A percentile compares a stretch with the other conserved stretches of the same genome.
Evolutionary conservation across 805 yeast species (phyloP).

Genomic region (Crinitomyces ghanaensis): DNA sequence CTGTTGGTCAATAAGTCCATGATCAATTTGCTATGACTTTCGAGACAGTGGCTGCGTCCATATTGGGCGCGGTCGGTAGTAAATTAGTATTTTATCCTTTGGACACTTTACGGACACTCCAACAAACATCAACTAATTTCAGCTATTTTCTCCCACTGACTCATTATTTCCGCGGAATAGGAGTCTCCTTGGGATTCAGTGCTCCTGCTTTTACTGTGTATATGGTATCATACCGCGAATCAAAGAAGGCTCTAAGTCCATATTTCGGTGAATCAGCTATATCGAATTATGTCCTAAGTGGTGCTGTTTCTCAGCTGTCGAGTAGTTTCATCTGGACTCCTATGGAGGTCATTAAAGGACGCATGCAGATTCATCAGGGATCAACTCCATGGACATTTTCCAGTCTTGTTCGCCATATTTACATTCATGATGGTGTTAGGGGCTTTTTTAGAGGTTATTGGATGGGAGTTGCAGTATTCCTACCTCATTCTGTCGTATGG

Average conservation of each 20-base stretch:
- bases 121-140: slow-evolving; percentile 30
- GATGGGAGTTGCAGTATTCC: slow-evolving; percentile 33
- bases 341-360: slow-evolving; percentile 35
- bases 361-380: slow-evolving; percentile 28
- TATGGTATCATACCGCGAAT: slow-evolving; percentile 30
- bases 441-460: slow-evolving; percentile 73
- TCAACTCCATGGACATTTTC: too few species aligned
- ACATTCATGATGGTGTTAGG: slow-evolving; percentile 51
- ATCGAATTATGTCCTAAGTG: slow-evolving; percentile 27
- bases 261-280: slow-evolving; percentile 26
- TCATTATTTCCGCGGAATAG: slow-evolving; percentile 31
- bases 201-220: slow-evolving; percentile 34
- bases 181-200: slow-evolving; percentile 28
- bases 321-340: slow-evolving; percentile 34
- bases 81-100: slow-evolving; percentile 32
- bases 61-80: slow-evolving; percentile 26
- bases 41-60: background rate
- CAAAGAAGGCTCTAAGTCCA: slow-evolving; percentile 27
- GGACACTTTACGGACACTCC: slow-evolving; percentile 32
- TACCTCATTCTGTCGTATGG: slow-evolving; percentile 34
- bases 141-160: slow-evolving; percentile 27
- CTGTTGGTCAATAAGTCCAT: too few species aligned
- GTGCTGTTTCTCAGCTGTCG: slow-evolving; percentile 30
- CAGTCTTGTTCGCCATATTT: slow-evolving; percentile 30
- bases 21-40: background rate